These are phyloP conservation scores for Tetrahymena thermophila DNA, from an alignment of 73 alveolate species.

Conservation along the genomic window DNA sequence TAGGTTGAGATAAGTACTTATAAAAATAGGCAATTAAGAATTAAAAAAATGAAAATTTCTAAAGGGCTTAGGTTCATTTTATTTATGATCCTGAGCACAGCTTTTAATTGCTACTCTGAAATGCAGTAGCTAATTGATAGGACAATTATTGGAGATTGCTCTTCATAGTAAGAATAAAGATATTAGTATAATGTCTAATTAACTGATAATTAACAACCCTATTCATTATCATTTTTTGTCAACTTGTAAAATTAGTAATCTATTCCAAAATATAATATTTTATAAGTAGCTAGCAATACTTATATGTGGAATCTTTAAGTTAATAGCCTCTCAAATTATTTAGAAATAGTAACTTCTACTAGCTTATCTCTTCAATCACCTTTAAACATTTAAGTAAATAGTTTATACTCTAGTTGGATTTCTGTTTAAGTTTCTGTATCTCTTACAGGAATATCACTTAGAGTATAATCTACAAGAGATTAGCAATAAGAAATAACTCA, in stretches of 20 bases:
- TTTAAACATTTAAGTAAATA: not conserved
- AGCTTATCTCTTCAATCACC: not conserved
- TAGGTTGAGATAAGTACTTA: no score
- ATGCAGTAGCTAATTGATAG: not conserved
- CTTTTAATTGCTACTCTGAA: not conserved
- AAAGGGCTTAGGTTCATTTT: not conserved
- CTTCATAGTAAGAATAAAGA: not conserved
- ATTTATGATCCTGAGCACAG: not conserved
- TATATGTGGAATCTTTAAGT: not conserved
- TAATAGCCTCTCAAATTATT: not conserved
- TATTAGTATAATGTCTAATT: not conserved
- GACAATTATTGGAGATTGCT: not conserved
- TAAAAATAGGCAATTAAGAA: no score
- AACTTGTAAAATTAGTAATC: not conserved
- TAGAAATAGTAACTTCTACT: not conserved
- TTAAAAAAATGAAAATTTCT: not conserved
- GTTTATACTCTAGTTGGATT: not conserved
- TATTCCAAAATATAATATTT: not conserved
- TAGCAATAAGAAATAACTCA: not conserved
- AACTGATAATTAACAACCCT: not conserved
- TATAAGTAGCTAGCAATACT: not conserved
- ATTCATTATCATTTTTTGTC: not conserved
- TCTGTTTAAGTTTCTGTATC: not conserved
- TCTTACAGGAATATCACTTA: not conserved
- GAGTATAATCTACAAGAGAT: not conserved